These are phyloP conservation scores for Chondrus crispus DNA, from an alignment of 23 red algal species.

Conservation along the genomic window DNA sequence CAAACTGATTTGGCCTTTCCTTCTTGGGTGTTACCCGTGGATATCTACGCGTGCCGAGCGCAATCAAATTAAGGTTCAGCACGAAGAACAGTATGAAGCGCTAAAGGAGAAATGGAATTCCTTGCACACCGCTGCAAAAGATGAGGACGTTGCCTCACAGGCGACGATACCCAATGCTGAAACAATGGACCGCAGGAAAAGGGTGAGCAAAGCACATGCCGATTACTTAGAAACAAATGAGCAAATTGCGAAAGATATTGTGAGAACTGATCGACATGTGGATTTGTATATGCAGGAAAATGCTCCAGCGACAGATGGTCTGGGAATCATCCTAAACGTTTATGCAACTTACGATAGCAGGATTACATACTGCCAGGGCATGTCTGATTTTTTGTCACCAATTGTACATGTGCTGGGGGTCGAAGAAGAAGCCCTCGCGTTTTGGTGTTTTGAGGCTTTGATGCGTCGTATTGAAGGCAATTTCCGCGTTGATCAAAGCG, in stretches of 20 bases:
- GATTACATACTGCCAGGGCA: conserved; percentile 97
- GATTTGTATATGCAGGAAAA: conserved; percentile 67
- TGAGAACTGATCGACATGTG: conserved; percentile 88
- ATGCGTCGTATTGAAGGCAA: conserved; percentile 87
- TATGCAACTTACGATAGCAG: conserved; percentile 76
- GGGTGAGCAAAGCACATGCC: conserved; percentile 55
- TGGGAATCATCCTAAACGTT: conserved; percentile 77
- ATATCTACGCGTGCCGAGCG: conserved; percentile 35
- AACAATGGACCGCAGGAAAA: conserved; percentile 29
- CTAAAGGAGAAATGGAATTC: conserved; percentile 48
- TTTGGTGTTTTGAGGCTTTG: conserved; percentile 92
- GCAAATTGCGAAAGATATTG: conserved; percentile 94
- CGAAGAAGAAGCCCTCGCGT: conserved; percentile 75
- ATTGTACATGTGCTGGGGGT: conserved; percentile 74
- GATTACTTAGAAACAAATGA: conserved; percentile 57
- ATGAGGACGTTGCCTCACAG: conserved; percentile 11
- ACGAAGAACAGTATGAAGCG: conserved; percentile 32
- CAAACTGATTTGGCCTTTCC: conserved; percentile 61
- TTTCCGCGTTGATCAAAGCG: conserved; percentile 87
- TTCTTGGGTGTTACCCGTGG: conserved; percentile 77
- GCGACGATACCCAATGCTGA: not conserved
- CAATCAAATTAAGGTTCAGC: not conserved
- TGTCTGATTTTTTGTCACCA: conserved; percentile 91
- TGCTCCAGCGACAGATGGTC: not conserved
- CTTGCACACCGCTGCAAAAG: conserved; percentile 25